Evolutionary conservation across 495 filamentous ascomycete species (phyloP), one percentile per base, ranked within the genome.

Genomic region (Hypoxylon fragiforme): DNA sequence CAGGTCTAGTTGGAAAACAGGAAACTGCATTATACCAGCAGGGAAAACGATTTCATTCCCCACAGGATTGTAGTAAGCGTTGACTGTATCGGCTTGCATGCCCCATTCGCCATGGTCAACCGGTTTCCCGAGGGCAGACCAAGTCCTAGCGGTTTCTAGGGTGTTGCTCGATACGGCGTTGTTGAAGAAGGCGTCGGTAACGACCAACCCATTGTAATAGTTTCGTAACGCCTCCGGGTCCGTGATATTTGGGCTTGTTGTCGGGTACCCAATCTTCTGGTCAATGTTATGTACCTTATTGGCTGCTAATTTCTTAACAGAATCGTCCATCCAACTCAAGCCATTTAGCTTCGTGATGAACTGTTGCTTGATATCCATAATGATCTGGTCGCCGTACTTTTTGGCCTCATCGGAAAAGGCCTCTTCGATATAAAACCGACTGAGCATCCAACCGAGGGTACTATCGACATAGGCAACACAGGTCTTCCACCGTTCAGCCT

Each of bases 241-340:
- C 56, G 78, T 73, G 44, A 88, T 77, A 60, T 88, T 76, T 1
- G 85, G 85, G 45, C 77, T 83, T 40, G 80, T 79, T 16, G 82
- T 85, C 7, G 85, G 86, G 65, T 84, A 91, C 3, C 86, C 87
- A 34, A 91, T 88, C 61, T 89, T 88, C 65, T 88, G 84, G 22
- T 81, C 70, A 54, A 90, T 88, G 41, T 86, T 85, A 50, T 82
- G 76, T 13, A 88, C 82, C 64, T 91, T 91, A 51, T 85, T 67
- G 35, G 81, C 81, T 22, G 83, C 85, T 16, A 83, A 65, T 48
- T 82, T 73, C 34, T 81, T 79, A 19, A 87, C 81, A 34, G 81
- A 79, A 6, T 83, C 71, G 49, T 82, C 82, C 85, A 91, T 89
- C 87, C 87, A 91, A 12, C 72, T 66, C 5, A 85, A 77, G 14